phyloP scores from a whole-genome alignment of 345 rosid genomes.

The Alliaria petiolata region DNA sequence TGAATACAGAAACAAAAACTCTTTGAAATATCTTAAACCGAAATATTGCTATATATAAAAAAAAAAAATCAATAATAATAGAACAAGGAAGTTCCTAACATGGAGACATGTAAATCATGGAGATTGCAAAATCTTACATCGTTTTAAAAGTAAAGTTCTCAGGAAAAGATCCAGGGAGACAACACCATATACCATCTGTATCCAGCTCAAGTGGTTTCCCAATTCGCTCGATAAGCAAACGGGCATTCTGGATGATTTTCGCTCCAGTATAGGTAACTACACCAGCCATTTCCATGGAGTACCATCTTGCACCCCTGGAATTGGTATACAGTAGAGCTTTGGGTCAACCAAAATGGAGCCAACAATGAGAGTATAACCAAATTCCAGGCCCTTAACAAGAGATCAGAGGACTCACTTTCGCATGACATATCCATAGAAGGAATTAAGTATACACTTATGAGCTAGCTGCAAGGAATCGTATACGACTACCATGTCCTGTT shows the following conservation, averaged over 20 bases:
- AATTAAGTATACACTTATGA: slow-evolving; percentile 94
- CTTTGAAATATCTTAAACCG: not conserved
- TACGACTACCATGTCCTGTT: slow-evolving; percentile 95
- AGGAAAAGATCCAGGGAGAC: slow-evolving; percentile 93
- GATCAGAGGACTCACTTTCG: slow-evolving; percentile 69
- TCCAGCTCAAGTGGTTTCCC: slow-evolving; percentile 98
- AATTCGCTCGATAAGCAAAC: slow-evolving; percentile 83
- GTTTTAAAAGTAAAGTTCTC: slow-evolving; percentile 90
- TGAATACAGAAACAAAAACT: not conserved
- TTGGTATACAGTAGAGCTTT: slow-evolving; percentile 15
- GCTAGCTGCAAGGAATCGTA: slow-evolving; percentile 98
- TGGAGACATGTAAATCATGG: not conserved
- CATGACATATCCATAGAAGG: slow-evolving; percentile 99
- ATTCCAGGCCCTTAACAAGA: slow-evolving; percentile 6
- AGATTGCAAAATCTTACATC: slow-evolving; percentile 51
- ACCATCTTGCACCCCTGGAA: slow-evolving; percentile 98
- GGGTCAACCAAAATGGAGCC: too few species aligned
- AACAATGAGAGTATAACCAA: slow-evolving; percentile 7
- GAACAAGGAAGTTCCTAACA: not conserved
- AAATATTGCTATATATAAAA: not conserved
- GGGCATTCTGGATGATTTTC: slow-evolving; percentile 97
- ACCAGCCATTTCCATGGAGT: slow-evolving; percentile 99
- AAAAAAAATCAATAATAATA: not conserved
- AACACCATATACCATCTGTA: slow-evolving; percentile 99
- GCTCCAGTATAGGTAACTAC: slow-evolving; percentile 99